Evolutionary conservation across 495 filamentous ascomycete genomes (phyloP), one percentile per base, ranked within the genome.

Genomic region (Penicillium bialowiezense): DNA sequence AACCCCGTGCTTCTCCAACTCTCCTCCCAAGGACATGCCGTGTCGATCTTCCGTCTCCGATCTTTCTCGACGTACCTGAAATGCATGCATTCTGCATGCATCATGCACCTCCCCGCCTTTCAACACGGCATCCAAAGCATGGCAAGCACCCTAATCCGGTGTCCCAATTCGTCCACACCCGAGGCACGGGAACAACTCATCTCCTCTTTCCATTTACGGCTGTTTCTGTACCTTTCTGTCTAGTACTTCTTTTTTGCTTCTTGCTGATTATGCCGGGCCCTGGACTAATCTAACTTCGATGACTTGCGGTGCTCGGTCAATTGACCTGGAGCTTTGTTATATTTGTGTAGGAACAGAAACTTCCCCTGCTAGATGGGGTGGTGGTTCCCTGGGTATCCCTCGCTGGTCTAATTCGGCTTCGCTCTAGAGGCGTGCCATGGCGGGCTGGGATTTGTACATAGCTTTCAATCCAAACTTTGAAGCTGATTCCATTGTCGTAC

Each of bases 401-500:
- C 13, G 12, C 10, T 14, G 15, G 15, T 39, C 24, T 18, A 14
- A 10, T 51, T n/a, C 18, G 21, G 34, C 13, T 20, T 39, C 47
- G 7, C 14, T 39, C 50, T 32, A 9, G 37, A 35, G 7, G 10
- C 17, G 19, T 18, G 41, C 32, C 28, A 3, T 24, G 44, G 40
- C 36, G 13, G 41, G 15, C 7, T 52, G 44, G 46, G 49, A 52
- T 51, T 36, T 63, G 60, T 63, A 63, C 48, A 63, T 63, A 61
- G 49, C 50, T 55, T 51, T 55, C 46, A 63, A 58, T 53, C 45
- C 51, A 38, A 31, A 24, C 31, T 15, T 50, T 61, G 60, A 51
- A 55, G 60, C 51, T 63, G 44, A 50, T 55, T 50, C 8, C 20
- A 12, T 20, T 13, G 37, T 39, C 23, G 23, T 26, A 26, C 3